Conservation (phyloP, 2,329 filamentous ascomycete species). For the Diaporthe aspalathi region DNA sequence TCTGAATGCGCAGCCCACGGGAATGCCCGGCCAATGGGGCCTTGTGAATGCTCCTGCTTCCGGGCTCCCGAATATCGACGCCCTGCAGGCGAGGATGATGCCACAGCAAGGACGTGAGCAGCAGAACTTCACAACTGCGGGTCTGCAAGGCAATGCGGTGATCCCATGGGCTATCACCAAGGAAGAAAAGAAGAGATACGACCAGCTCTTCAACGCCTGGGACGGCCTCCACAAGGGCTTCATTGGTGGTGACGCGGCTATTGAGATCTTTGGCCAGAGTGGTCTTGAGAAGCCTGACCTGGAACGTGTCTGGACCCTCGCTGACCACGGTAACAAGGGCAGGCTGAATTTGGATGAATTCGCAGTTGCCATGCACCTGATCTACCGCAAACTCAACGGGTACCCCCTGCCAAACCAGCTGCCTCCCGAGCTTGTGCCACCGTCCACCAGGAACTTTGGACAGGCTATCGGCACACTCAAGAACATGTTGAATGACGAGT, state of each 20-base stretch:
- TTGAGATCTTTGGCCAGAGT: slow-evolving; percentile 97
- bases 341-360: slow-evolving; percentile 97
- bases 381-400: slow-evolving; percentile 96
- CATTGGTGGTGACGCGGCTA: slow-evolving; percentile 90
- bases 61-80: slow-evolving; percentile 93
- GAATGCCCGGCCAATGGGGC: slow-evolving; percentile 95
- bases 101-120: slow-evolving; percentile 92
- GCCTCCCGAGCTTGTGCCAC: slow-evolving; percentile 91
- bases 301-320: slow-evolving; percentile 93
- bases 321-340: slow-evolving; percentile 93
- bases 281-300: slow-evolving; percentile 90
- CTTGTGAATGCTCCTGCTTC: slow-evolving; percentile 92
- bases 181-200: slow-evolving; percentile 97
- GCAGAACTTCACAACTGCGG: slow-evolving; percentile 83
- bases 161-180: slow-evolving; percentile 99
- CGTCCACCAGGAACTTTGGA: slow-evolving; percentile 92
- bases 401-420: slow-evolving; percentile 90
- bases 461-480: slow-evolving; percentile 95
- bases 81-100: slow-evolving; percentile 95
- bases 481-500: slow-evolving; percentile 87
- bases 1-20: slow-evolving; percentile 93
- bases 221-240: slow-evolving; percentile 94
- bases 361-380: slow-evolving; percentile 98
- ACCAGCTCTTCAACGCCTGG: slow-evolving; percentile 95
- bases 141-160: slow-evolving; percentile 90